Evolutionary conservation across 352 stramenopile genomes (phyloP), one percentile per base, ranked within the genome.

Genomic region (Phytophthora gonapodyides): DNA sequence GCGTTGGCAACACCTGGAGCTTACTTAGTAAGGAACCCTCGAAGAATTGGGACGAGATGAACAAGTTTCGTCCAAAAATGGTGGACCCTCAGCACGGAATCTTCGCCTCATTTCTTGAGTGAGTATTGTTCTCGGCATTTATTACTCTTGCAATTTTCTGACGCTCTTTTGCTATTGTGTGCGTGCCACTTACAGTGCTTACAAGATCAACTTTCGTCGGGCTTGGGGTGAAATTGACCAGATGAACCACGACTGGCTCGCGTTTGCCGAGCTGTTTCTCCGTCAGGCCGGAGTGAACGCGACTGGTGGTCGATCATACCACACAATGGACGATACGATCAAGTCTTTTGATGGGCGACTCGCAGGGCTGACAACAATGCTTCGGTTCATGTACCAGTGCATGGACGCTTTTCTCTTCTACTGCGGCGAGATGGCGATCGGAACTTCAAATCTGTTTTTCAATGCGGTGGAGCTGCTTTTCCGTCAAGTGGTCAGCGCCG

Each of bases 341-440:
- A 69, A 61, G 40, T 61, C 38, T 11, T 69, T 69, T 49, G 66
- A 65, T 7, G 47, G 69, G 13, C 62, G 61, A 35, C 52, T 76
- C 16, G 63, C 64, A 17, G 63, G 72, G 21, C 31, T 75, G 21
- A 76, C 61, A 8, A 75, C 85, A 16, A 80, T 91, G 51, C 89
- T 91, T 54, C 80, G 75, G 65, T 91, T 94, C 44, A 91, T 88
- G 83, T 94, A 94, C 49, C 80, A 86, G 54, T 91, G 83, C 57
- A 76, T 91, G 34, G 83, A 94, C 45, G 57, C 71, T 19, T 88
- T 94, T 46, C 62, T 94, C 7, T 91, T 84, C 48, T 59, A 93
- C 44, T 94, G 83, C 48, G 79, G 85, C 12, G 71, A 76, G 15
- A 89, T 94, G 82, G 83, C 85, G 11, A 92, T 90, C 40, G 85